These are phyloP conservation scores for Favolaschia claudopus DNA, from an alignment of 768 basidiomycete genomes.

Conservation along the genomic window DNA sequence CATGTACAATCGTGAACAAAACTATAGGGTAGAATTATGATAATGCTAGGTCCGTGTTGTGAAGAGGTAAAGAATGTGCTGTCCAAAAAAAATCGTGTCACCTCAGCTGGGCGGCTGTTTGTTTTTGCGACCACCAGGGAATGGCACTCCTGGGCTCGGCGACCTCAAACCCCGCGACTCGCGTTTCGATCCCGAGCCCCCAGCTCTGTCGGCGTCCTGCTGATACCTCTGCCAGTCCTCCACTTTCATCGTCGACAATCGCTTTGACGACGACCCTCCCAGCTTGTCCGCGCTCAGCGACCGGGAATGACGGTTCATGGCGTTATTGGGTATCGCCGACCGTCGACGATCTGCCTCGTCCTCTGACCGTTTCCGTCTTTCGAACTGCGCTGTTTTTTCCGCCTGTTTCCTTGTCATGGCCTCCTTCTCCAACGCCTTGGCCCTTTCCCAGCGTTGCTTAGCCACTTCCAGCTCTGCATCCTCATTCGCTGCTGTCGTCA, in stretches of 20 bases:
- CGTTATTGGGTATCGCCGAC: slow-evolving; percentile 41
- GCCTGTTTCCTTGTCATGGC: slow-evolving; percentile 76
- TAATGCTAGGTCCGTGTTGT: slow-evolving; percentile 17
- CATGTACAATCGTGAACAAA: no score
- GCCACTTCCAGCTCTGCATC: slow-evolving; percentile 80
- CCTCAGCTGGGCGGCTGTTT: slow-evolving; percentile 45
- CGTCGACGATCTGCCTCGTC: slow-evolving; percentile 48
- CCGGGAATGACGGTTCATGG: slow-evolving; percentile 52
- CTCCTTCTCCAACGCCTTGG: slow-evolving; percentile 76
- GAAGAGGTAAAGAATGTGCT: slow-evolving; percentile 17
- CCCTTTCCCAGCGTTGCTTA: slow-evolving; percentile 82
- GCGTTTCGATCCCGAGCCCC: slow-evolving; percentile 37
- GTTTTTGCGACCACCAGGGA: slow-evolving; percentile 55
- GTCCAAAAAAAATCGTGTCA: slow-evolving; percentile 21
- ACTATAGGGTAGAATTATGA: slow-evolving; percentile 6
- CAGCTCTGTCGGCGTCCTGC: slow-evolving; percentile 48
- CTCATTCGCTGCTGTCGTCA: slow-evolving; percentile 83
- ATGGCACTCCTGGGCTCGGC: slow-evolving; percentile 55
- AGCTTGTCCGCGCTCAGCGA: slow-evolving; percentile 71
- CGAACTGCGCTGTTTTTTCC: slow-evolving; percentile 67
- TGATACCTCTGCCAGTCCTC: slow-evolving; percentile 88
- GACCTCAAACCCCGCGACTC: slow-evolving; percentile 41
- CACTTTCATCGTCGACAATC: slow-evolving; percentile 80
- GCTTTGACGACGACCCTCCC: slow-evolving; percentile 57
- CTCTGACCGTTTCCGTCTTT: slow-evolving; percentile 57